Conservation (phyloP, 2,329 filamentous ascomycete species). For the Rhinocladiella similis region DNA sequence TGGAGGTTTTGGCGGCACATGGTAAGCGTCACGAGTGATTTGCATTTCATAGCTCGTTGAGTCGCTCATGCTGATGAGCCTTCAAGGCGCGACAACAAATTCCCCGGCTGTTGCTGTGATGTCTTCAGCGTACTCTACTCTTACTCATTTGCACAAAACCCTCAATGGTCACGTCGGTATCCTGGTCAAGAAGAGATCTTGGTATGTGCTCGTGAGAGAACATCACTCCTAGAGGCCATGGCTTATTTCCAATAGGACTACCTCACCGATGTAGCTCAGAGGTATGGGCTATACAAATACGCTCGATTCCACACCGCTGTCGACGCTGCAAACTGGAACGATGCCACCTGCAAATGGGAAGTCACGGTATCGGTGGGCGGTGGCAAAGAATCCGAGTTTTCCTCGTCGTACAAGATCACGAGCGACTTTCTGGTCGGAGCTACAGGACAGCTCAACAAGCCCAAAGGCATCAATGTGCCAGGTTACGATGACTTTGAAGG, state of each 20-base stretch:
- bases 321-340: conserved; percentile 57
- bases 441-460: conserved; percentile 60
- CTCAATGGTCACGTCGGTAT: conserved; percentile 59
- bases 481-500: conserved; percentile 32
- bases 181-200: conserved; percentile 62
- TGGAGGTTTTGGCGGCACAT: conserved; percentile 45
- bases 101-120: conserved; percentile 56
- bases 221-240: background rate
- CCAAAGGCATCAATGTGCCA: conserved; percentile 37
- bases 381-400: conserved; percentile 60
- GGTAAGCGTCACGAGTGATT: too few relatives aligned
- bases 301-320: conserved; percentile 60
- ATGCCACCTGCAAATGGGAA: conserved; percentile 53
- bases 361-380: conserved; percentile 52
- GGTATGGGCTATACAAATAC: conserved; percentile 50
- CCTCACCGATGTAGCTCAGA: conserved; percentile 39
- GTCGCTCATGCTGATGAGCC: background rate
- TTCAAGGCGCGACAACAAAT: conserved; percentile 21
- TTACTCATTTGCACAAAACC: conserved; percentile 62
- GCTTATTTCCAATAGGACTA: conserved; percentile 42
- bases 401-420: conserved; percentile 52
- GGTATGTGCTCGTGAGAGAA: conserved; percentile 26
- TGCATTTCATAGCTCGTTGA: too few relatives aligned
- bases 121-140: conserved; percentile 57
- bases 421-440: conserved; percentile 59